Percentiles rank a stretch among this genome's conserved stretches.
Evolutionary conservation across 2,329 filamentous ascomycete species (phyloP).

Genomic region (Emergomyces africanus): DNA sequence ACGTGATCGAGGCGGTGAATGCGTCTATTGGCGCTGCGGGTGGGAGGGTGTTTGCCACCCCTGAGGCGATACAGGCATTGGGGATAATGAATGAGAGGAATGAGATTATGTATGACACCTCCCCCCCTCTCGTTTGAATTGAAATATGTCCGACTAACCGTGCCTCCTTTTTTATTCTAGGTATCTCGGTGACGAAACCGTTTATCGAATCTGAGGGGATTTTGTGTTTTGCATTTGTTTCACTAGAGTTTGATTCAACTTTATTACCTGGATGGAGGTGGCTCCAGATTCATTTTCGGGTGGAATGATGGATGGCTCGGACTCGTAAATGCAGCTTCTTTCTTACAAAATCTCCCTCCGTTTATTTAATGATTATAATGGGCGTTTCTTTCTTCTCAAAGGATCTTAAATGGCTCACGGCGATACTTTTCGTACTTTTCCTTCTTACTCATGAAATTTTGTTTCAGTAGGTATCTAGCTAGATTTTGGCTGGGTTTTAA

Average conservation of each 20-base stretch:
- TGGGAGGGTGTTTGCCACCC: conserved; percentile 48
- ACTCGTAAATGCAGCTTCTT: too few relatives aligned
- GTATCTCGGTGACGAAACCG: conserved; percentile 45
- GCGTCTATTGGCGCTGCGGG: conserved; percentile 44
- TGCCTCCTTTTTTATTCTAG: conserved; percentile 13
- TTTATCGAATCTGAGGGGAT: conserved; percentile 53
- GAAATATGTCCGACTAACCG: conserved; percentile 7
- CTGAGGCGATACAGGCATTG: conserved; percentile 66
- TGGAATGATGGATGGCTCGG: too few relatives aligned
- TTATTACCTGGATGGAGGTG: too few relatives aligned
- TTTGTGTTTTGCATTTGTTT: too few relatives aligned
- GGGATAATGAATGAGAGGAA: conserved; percentile 70
- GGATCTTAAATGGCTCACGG: too few relatives aligned
- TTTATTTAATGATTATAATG: background rate
- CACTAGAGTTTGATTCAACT: too few relatives aligned
- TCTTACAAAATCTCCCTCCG: background rate
- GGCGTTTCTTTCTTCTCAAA: too few relatives aligned
- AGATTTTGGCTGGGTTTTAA: background rate
- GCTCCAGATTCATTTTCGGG: too few relatives aligned
- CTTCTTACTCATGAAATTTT: too few relatives aligned
- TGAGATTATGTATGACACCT: conserved; percentile 70
- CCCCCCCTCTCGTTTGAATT: background rate
- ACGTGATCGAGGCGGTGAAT: conserved; percentile 71
- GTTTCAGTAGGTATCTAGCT: too few relatives aligned
- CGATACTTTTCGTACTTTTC: too few relatives aligned